Percentiles rank a stretch among this genome's conserved stretches.
These are phyloP conservation scores for Salix caprea DNA, from an alignment of 345 rosid species.

Conservation along the genomic window DNA sequence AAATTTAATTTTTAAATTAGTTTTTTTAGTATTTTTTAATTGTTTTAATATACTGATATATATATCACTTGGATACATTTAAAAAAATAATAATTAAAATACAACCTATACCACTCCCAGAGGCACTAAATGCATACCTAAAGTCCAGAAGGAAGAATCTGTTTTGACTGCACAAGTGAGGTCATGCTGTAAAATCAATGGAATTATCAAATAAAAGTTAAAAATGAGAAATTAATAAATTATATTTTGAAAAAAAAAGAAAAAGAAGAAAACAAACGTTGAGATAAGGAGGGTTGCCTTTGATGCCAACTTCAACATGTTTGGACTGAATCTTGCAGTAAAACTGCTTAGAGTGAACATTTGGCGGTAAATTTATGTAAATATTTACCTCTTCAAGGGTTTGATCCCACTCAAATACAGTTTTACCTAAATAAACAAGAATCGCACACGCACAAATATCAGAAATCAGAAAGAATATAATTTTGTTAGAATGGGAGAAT, in stretches of 20 bases:
- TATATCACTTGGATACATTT: no score
- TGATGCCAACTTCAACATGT: slow-evolving; percentile 88
- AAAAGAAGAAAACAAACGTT: slow-evolving; percentile 40
- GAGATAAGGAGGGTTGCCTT: slow-evolving; percentile 93
- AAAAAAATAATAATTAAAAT: no score
- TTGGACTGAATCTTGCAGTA: slow-evolving; percentile 78
- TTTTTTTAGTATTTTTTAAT: background rate
- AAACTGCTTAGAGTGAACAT: slow-evolving; percentile 64
- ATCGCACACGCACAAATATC: background rate
- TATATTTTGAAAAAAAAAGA: background rate
- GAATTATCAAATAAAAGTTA: background rate
- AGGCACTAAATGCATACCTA: slow-evolving; percentile 39
- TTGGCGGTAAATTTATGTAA: slow-evolving; percentile 67
- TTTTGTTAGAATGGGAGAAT: background rate
- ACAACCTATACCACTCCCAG: no score
- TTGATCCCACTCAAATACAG: slow-evolving; percentile 95
- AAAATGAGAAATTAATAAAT: background rate
- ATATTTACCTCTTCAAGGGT: slow-evolving; percentile 80
- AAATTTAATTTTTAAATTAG: no score
- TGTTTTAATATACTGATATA: no score
- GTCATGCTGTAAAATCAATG: slow-evolving; percentile 50
- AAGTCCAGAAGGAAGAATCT: slow-evolving; percentile 87
- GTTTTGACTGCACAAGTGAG: slow-evolving; percentile 70
- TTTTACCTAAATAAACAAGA: slow-evolving; percentile 39
- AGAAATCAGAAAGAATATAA: background rate